Percentiles rank a stretch among this genome's conserved stretches.
phyloP scores from a whole-genome alignment of 163 green algal species.

The Chlorella variabilis region DNA sequence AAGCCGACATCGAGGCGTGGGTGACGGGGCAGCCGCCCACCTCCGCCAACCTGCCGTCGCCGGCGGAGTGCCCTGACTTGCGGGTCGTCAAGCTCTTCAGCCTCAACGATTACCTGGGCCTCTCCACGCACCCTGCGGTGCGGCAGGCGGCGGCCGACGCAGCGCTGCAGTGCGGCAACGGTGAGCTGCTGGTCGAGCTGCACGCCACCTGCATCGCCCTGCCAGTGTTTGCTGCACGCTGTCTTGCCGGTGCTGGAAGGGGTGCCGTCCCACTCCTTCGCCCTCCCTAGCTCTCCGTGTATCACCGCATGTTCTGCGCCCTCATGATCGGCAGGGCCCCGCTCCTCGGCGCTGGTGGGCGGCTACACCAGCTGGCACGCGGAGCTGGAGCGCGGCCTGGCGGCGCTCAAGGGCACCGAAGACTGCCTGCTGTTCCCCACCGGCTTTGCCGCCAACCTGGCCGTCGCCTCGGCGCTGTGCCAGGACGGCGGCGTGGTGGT shows the following conservation, averaged over 20 bases:
- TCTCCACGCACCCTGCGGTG: constrained; percentile 83
- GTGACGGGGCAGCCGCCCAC: not conserved
- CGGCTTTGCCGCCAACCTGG: constrained; percentile 93
- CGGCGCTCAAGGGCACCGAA: constrained; percentile 77
- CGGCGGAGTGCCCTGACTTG: not conserved
- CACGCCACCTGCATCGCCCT: not conserved
- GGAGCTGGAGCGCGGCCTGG: constrained; percentile 82
- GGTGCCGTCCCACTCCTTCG: too few species aligned
- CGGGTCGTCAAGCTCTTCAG: constrained; percentile 77
- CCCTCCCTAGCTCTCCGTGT: not conserved
- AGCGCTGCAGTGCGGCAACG: constrained; percentile 51
- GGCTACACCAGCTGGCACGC: constrained; percentile 84
- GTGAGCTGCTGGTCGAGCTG: not conserved
- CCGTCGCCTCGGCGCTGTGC: constrained; percentile 68
- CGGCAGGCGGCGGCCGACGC: constrained; percentile 68
- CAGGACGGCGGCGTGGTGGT: constrained; percentile 58
- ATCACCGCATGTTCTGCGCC: too few species aligned
- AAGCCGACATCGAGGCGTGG: constrained; percentile 29
- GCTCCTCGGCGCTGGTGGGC: constrained; percentile 84
- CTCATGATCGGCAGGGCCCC: constrained; percentile 71
- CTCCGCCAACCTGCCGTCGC: not conserved
- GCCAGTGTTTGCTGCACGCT: not conserved
- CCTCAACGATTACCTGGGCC: constrained; percentile 94
- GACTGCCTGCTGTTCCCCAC: constrained; percentile 92
- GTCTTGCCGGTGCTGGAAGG: too few species aligned